These are phyloP conservation scores for Elongisporangium anandrum DNA, from an alignment of 352 stramenopile genomes.

Conservation along the genomic window DNA sequence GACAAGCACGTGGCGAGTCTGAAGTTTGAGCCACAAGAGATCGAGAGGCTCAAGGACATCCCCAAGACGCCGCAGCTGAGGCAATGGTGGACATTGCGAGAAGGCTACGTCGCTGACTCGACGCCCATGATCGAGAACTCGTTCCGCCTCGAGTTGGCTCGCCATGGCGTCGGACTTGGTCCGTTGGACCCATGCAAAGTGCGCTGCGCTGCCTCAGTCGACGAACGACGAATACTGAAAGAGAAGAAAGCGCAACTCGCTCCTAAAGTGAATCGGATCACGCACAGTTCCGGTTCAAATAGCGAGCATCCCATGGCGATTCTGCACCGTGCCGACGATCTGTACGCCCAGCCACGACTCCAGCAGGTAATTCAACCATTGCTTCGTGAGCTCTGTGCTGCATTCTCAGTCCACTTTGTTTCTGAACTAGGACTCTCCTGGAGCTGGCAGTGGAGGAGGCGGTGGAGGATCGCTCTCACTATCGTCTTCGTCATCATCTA, in stretches of 20 bases:
- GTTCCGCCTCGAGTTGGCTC: slow-evolving; percentile 36
- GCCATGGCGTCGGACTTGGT: slow-evolving; percentile 21
- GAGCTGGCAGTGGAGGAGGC: background rate
- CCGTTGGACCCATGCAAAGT: slow-evolving; percentile 46
- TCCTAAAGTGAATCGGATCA: slow-evolving; percentile 40
- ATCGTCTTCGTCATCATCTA: background rate
- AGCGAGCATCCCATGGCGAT: background rate
- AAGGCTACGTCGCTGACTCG: slow-evolving; percentile 60
- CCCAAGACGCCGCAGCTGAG: slow-evolving; percentile 35
- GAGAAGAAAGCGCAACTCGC: slow-evolving; percentile 33
- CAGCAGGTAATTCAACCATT: slow-evolving; percentile 20
- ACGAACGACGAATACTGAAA: slow-evolving; percentile 23
- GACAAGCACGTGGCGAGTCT: slow-evolving; percentile 33
- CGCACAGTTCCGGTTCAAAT: slow-evolving; percentile 25
- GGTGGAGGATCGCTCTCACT: background rate
- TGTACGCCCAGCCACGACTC: slow-evolving; percentile 22
- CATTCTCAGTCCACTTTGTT: background rate
- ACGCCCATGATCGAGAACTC: slow-evolving; percentile 31
- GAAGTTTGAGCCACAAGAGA: slow-evolving; percentile 48
- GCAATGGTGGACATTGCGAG: slow-evolving; percentile 52
- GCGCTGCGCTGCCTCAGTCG: slow-evolving; percentile 25
- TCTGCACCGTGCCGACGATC: slow-evolving; percentile 16
- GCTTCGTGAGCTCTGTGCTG: background rate
- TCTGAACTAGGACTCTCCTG: slow-evolving; percentile 1
- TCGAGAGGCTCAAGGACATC: slow-evolving; percentile 44